These are phyloP conservation scores for Kwoniella europaea DNA, from an alignment of 768 basidiomycete species.

Conservation along the genomic window DNA sequence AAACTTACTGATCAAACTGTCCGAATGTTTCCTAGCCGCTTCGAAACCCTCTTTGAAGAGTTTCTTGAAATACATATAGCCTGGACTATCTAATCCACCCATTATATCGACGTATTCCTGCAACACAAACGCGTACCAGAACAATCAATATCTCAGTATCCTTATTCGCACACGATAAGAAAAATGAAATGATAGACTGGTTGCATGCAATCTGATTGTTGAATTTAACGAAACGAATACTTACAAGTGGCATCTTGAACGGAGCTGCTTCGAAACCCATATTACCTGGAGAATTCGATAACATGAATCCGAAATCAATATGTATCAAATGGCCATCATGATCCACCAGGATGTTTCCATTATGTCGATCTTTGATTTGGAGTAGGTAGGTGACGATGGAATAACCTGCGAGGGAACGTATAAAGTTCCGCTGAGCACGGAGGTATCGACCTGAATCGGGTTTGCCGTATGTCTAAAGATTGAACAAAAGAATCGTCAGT, in stretches of 20 bases:
- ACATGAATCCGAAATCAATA: constrained; percentile 98
- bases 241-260: constrained; percentile 81
- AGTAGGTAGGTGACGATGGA: constrained; percentile 94
- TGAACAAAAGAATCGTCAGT: not conserved
- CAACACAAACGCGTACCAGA: not conserved
- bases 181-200: no score
- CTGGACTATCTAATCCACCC: constrained; percentile 76
- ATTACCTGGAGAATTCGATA: constrained; percentile 94
- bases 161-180: not conserved
- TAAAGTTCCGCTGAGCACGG: constrained; percentile 91
- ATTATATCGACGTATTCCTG: constrained; percentile 92
- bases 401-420: constrained; percentile 90
- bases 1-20: constrained; percentile 84
- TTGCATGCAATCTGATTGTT: no score
- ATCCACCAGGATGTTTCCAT: constrained; percentile 96
- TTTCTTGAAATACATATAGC: constrained; percentile 80
- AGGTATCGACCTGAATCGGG: constrained; percentile 82
- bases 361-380: constrained; percentile 98
- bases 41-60: constrained; percentile 94
- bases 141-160: not conserved
- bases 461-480: constrained; percentile 80
- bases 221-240: constrained; percentile 4
- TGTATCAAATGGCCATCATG: constrained; percentile 90
- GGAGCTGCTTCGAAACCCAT: constrained; percentile 99
- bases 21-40: constrained; percentile 90